Percentiles rank a stretch among this genome's conserved stretches.
Evolutionary conservation across 257 asterid species (phyloP).

Genomic region (Nicotiana paniculata): DNA sequence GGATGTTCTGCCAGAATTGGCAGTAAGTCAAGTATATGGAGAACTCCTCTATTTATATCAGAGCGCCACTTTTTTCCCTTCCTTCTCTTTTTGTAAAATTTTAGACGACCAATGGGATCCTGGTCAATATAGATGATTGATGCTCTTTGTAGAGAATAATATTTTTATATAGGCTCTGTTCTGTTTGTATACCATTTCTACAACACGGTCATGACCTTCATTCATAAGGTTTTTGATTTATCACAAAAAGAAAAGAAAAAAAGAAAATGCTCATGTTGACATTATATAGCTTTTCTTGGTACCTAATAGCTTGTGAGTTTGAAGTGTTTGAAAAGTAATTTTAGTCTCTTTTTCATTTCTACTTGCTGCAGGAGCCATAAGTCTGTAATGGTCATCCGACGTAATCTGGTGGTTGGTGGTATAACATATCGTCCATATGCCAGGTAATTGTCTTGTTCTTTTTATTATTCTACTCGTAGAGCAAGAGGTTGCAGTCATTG

Average conservation of each 20-base stretch:
- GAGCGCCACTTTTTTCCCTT: not conserved
- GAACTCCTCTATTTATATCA: not conserved
- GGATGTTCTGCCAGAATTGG: not conserved
- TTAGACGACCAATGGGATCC: not conserved
- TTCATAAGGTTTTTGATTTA: not conserved
- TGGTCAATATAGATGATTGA: not conserved
- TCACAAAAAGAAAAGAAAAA: not conserved
- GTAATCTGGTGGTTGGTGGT: conserved; percentile 88
- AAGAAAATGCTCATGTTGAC: not conserved
- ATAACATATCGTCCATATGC: conserved; percentile 89
- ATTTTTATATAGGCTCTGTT: not conserved
- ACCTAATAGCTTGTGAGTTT: not conserved
- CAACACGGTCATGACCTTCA: not conserved
- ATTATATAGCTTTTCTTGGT: not conserved
- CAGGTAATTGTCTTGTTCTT: conserved; percentile 41
- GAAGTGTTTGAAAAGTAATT: not conserved
- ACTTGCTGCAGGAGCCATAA: conserved; percentile 71
- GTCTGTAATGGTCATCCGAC: conserved; percentile 88
- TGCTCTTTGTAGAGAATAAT: not conserved
- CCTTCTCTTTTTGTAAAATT: not conserved
- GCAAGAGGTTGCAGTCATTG: not conserved
- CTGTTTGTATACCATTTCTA: not conserved
- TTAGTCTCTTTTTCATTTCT: conserved; percentile 16
- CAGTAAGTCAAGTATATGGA: not conserved
- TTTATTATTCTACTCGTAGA: conserved; percentile 10